Base-by-base conservation (phyloP, 2,329 filamentous ascomycete genomes). In the Macroventuria anomochaeta region DNA sequence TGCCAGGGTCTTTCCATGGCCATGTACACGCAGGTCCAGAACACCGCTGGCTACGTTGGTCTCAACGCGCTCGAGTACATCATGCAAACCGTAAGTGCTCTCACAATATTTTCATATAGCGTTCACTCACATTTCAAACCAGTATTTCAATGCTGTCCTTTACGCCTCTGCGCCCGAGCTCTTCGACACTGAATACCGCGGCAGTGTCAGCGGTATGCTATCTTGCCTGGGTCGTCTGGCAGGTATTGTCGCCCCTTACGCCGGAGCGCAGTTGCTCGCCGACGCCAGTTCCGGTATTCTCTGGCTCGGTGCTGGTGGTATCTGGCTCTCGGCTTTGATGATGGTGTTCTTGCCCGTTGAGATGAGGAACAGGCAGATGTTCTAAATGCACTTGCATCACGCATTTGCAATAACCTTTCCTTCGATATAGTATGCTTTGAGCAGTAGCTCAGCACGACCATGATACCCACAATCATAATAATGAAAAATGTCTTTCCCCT, bases 351-450 rank as follows among this genome's bases (percentile, higher is more conserved):
- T 70, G 46, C 67, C 67, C 1, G 65, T 70, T 10, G 67, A 70
- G 48, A 70, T 70, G 67, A 63, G 56, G 46, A 63, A 65, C 36
- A 56, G 67, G 46, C 65, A 70, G 54, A 70, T 70, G 67, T 70
- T 68, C 28, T 70, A 59, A 46, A 32, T n/a, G 12, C 20, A 32
- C 12, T 25, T 38, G 43, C 26, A 32, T 23, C 2, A 6, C 12
- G 28, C 28, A 25, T 11, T 5, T 21, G 21, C 21, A 20, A 11
- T 18, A 33, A 36, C 17, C 5, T 34, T 34, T 20, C 13, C 12
- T 31, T 25, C 12, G 10, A 11, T 21, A 41, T 25, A 28, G 21
- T 26, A 29, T 44, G 40, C 34, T 40, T 37, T 18, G 42, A 49
- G 50, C 43, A 40, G 23, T 32, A 36, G 33, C 44, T 44, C 28